Percentiles rank a stretch among this genome's conserved stretches.
Evolutionary conservation across 306 rosid genomes (phyloP).

Genomic region (Sicyos edulis): DNA sequence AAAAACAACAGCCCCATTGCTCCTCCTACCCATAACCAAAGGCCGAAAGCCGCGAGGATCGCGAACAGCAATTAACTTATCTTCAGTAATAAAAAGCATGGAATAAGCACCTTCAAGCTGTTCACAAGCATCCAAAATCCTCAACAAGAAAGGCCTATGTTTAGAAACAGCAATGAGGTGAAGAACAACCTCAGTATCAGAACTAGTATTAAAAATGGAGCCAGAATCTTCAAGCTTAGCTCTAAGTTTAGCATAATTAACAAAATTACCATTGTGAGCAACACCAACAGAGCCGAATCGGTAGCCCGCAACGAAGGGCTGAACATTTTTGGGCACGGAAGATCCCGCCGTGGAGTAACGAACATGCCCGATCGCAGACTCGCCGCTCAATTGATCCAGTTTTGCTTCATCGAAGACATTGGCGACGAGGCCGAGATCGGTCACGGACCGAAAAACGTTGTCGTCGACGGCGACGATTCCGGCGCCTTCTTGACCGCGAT

Average conservation of each 20-base stretch:
- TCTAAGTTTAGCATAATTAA: constrained; percentile 28
- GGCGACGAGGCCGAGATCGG: too few relatives aligned
- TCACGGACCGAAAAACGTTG: too few relatives aligned
- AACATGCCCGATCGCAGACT: too few relatives aligned
- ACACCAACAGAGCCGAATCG: too few relatives aligned
- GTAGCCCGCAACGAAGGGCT: too few relatives aligned
- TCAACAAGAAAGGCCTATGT: constrained; percentile 57
- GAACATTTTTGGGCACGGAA: too few relatives aligned
- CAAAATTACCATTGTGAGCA: too few relatives aligned
- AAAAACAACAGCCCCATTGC: constrained; percentile 84
- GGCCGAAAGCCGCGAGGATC: constrained; percentile 85
- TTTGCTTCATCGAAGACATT: too few relatives aligned
- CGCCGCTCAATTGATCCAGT: too few relatives aligned
- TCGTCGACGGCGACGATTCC: too few relatives aligned
- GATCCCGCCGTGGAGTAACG: too few relatives aligned
- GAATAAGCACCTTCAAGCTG: constrained; percentile 81
- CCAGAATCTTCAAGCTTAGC: constrained; percentile 65
- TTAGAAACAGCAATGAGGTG: constrained; percentile 84
- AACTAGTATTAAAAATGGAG: constrained; percentile 79
- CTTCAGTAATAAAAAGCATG: constrained; percentile 61
- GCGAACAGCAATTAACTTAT: constrained; percentile 69
- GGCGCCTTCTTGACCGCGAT: too few relatives aligned
- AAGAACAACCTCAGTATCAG: constrained; percentile 84
- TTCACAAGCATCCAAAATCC: constrained; percentile 81
- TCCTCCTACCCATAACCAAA: constrained; percentile 86